A percentile compares a stretch with the other conserved stretches of the same genome.
These are phyloP conservation scores for Bremia lactucae DNA, from an alignment of 352 stramenopile species.

Conservation along the genomic window DNA sequence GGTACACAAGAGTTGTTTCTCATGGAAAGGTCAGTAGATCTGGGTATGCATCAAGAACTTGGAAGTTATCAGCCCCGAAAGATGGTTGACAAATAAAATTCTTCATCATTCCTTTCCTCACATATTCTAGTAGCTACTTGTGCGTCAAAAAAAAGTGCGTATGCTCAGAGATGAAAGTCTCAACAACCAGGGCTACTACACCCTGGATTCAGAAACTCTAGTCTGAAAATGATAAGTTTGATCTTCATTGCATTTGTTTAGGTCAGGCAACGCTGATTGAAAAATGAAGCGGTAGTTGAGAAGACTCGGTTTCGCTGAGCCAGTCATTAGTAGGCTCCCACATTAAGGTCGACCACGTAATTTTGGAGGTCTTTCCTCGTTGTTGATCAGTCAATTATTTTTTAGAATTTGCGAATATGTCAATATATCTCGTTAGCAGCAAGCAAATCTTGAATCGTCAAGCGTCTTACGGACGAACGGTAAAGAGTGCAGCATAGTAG, in stretches of 20 bases:
- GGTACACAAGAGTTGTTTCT: conserved; percentile 1
- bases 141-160: conserved; percentile 10
- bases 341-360: neutral
- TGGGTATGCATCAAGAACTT: conserved; percentile 72
- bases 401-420: too few relatives aligned
- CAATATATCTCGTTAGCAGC: too few relatives aligned
- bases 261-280: neutral
- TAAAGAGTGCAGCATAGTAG: too few relatives aligned
- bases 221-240: conserved; percentile 76
- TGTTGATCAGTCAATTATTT: too few relatives aligned
- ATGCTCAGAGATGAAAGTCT: conserved; percentile 70
- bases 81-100: conserved; percentile 79
- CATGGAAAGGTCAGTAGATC: conserved; percentile 69
- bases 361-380: too few relatives aligned
- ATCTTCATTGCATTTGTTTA: conserved; percentile 68
- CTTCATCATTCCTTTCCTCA: conserved; percentile 65
- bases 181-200: conserved; percentile 82
- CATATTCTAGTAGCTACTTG: neutral
- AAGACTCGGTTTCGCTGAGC: neutral
- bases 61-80: conserved; percentile 84
- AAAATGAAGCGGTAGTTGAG: neutral
- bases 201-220: conserved; percentile 86
- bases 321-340: conserved; percentile 11
- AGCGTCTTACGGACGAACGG: too few relatives aligned
- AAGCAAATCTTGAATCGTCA: too few relatives aligned